phyloP scores from a whole-genome alignment of 306 rosid genomes.

The Vigna reflexopilosa region DNA sequence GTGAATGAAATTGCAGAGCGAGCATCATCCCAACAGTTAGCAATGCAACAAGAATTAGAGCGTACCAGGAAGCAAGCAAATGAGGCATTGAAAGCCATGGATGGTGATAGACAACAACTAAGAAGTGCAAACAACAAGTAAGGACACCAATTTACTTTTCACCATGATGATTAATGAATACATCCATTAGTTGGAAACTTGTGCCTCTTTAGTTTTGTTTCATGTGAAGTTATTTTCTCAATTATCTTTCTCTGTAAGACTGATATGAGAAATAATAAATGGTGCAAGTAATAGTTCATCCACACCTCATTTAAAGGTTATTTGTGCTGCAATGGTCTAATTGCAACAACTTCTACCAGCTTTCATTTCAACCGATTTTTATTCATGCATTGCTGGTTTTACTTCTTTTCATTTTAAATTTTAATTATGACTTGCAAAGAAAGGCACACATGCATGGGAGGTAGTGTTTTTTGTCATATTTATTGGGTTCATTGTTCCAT shows the following conservation, averaged over 20 bases:
- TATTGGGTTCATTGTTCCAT: slow-evolving; percentile 15
- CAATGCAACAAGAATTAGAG: slow-evolving; percentile 92
- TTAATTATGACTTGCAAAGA: slow-evolving; percentile 21
- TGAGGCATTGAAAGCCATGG: slow-evolving; percentile 96
- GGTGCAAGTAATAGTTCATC: slow-evolving; percentile 3
- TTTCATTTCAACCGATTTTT: slow-evolving; percentile 13
- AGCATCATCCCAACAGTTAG: slow-evolving; percentile 75
- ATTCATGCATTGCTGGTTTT: slow-evolving; percentile 21
- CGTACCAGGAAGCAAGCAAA: slow-evolving; percentile 97
- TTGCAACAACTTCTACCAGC: slow-evolving; percentile 3
- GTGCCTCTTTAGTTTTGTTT: slow-evolving; percentile 26
- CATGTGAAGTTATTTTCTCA: slow-evolving; percentile 42
- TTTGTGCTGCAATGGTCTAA: slow-evolving; percentile 31
- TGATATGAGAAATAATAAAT: slow-evolving; percentile 19
- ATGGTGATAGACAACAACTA: slow-evolving; percentile 91
- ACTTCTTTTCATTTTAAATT: slow-evolving; percentile 9
- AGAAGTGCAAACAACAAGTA: slow-evolving; percentile 98
- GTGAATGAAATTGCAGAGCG: slow-evolving; percentile 81
- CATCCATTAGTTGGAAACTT: slow-evolving; percentile 33
- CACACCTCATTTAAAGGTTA: neutral
- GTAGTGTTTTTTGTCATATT: neutral
- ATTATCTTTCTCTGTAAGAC: slow-evolving; percentile 3
- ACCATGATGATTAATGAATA: slow-evolving; percentile 33
- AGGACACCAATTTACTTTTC: slow-evolving; percentile 42
- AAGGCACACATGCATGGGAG: neutral